Conservation (phyloP, 2,329 filamentous ascomycete species). For the Mycosphaerella arachidis region DNA sequence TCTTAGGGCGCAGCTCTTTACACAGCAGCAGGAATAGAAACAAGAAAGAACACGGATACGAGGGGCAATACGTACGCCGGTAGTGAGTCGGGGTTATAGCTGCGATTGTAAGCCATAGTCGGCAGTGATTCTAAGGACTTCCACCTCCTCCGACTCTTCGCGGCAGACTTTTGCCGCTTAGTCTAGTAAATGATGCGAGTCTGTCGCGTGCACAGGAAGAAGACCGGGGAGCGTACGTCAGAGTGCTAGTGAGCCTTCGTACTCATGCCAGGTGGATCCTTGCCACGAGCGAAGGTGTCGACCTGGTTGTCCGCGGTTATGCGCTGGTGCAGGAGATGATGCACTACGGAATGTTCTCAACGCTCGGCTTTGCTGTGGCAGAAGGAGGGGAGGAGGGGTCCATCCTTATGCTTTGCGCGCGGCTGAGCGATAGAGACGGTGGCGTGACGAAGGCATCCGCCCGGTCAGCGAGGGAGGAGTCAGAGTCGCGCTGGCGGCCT, state of each 20-base stretch:
- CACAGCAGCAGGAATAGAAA: not conserved
- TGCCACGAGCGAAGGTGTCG: not conserved
- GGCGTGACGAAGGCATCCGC: not conserved
- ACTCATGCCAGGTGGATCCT: not conserved
- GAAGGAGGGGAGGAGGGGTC: not conserved
- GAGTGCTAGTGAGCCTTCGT: not conserved
- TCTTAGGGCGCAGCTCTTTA: not conserved
- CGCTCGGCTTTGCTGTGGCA: not conserved
- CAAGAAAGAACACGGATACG: slow-evolving; percentile 4
- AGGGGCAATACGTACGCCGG: slow-evolving; percentile 63
- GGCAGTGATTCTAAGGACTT: not conserved
- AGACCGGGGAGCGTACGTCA: not conserved
- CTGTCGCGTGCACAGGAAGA: not conserved
- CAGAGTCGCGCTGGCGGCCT: not conserved
- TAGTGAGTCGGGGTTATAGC: slow-evolving; percentile 90
- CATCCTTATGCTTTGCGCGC: not conserved
- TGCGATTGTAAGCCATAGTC: slow-evolving; percentile 88
- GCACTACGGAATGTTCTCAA: not conserved
- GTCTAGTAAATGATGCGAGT: not conserved
- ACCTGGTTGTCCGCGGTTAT: not conserved
- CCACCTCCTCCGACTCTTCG: not conserved
- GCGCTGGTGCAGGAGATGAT: not conserved
- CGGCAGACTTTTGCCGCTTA: slow-evolving; percentile 1
- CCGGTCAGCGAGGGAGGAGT: not conserved
- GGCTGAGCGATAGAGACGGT: not conserved